phyloP scores from a whole-genome alignment of 1,284 basidiomycete genomes.

The Mycosarcoma mackinlayi region DNA sequence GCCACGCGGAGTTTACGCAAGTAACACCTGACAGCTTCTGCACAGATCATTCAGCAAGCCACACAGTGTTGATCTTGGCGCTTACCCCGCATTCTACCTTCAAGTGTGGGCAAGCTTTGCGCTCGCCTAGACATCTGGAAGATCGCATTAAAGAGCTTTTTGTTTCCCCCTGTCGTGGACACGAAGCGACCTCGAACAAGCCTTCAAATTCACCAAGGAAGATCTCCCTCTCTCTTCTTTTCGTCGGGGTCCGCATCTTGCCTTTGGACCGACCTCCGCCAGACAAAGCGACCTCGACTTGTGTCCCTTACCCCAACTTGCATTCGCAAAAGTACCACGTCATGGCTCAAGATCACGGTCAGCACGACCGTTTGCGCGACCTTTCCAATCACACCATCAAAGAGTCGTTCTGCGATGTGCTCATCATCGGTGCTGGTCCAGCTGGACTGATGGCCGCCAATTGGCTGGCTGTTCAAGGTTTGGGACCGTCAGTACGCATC shows the following conservation, averaged over 20 bases:
- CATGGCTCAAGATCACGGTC: slow-evolving; percentile 9
- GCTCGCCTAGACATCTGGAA: no score
- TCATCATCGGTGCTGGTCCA: slow-evolving; percentile 69
- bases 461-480: slow-evolving; percentile 30
- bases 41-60: slow-evolving; percentile 3
- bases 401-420: slow-evolving; percentile 70
- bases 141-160: no score
- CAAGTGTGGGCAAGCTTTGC: neutral
- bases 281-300: neutral
- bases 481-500: slow-evolving; percentile 30
- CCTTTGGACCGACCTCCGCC: no score
- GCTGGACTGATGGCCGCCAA: slow-evolving; percentile 38
- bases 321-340: no score
- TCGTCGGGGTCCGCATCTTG: no score
- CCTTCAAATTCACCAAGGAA: no score
- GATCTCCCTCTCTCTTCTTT: no score
- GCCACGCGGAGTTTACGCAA: slow-evolving; percentile 11
- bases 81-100: slow-evolving; percentile 5
- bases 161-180: no score
- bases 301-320: neutral
- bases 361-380: neutral
- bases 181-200: no score
- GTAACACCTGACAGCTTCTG: neutral
- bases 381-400: slow-evolving; percentile 6
- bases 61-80: slow-evolving; percentile 8